These are phyloP conservation scores for Monosporascus sp. DNA, from an alignment of 2,329 filamentous ascomycete species.

Conservation along the genomic window DNA sequence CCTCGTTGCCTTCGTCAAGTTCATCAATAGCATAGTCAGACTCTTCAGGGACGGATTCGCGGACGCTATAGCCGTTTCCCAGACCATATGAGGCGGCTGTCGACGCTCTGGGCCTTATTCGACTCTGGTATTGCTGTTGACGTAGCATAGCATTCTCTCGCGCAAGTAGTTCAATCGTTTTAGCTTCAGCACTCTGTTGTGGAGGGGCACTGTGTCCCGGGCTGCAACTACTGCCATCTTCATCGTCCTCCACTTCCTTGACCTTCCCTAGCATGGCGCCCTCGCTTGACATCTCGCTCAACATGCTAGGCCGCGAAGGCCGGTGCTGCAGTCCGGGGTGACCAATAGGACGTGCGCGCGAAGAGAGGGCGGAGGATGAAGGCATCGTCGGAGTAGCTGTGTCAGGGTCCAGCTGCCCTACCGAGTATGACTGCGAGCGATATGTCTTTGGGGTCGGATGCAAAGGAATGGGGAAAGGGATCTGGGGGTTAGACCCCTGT, in stretches of 20 bases:
- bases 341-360: conserved; percentile 47
- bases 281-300: conserved; percentile 66
- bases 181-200: conserved; percentile 52
- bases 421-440: conserved; percentile 93
- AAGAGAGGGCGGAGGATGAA: conserved; percentile 43
- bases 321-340: conserved; percentile 72
- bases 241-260: conserved; percentile 64
- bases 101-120: conserved; percentile 54
- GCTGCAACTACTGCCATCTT: conserved; percentile 50
- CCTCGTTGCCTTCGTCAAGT: conserved; percentile 57
- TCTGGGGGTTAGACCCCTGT: conserved; percentile 55
- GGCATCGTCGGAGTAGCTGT: conserved; percentile 35
- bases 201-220: conserved; percentile 48
- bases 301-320: conserved; percentile 71
- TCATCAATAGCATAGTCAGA: conserved; percentile 71
- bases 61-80: conserved; percentile 54
- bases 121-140: conserved; percentile 49
- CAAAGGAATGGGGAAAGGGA: conserved; percentile 81
- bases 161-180: conserved; percentile 58
- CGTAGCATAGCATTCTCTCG: conserved; percentile 60
- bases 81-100: conserved; percentile 49
- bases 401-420: conserved; percentile 80
- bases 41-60: conserved; percentile 57
- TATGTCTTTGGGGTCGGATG: conserved; percentile 91
- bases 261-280: conserved; percentile 60